Evolutionary conservation across 345 rosid genomes (phyloP).

Genomic region (Crucihimalaya himalaica): DNA sequence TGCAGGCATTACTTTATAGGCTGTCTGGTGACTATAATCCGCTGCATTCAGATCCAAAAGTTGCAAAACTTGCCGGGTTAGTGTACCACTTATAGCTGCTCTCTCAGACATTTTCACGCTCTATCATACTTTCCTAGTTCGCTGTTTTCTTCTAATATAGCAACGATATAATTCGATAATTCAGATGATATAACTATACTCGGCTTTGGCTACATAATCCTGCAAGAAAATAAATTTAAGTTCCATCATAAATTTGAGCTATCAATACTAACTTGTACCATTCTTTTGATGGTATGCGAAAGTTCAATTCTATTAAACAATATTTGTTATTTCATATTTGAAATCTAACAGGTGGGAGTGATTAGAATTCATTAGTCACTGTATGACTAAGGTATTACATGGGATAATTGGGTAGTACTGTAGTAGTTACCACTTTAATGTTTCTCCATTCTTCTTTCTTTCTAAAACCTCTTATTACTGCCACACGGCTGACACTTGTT

Average conservation of each 20-base stretch:
- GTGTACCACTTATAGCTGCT: conserved; percentile 36
- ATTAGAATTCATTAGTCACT: not conserved
- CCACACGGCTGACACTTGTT: conserved; percentile 30
- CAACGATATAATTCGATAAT: not conserved
- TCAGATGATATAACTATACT: not conserved
- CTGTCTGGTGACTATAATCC: conserved; percentile 96
- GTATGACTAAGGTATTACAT: not conserved
- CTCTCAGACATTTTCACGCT: not conserved
- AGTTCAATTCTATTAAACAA: too few relatives aligned
- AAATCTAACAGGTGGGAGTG: not conserved
- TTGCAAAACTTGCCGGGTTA: conserved; percentile 84
- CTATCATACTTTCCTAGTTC: not conserved
- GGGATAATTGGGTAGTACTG: not conserved
- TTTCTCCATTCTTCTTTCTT: not conserved
- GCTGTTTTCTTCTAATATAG: not conserved
- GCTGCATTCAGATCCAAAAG: conserved; percentile 80
- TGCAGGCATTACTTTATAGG: conserved; percentile 91
- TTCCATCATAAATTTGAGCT: conserved; percentile 1
- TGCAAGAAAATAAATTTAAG: conserved; percentile 3
- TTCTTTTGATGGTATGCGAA: not conserved
- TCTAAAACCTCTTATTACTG: not conserved
- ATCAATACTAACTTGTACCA: not conserved
- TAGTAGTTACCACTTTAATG: not conserved
- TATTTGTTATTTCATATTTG: too few relatives aligned
- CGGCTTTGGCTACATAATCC: not conserved